Evolutionary conservation across 1,139 yeast species (phyloP), one percentile per base, ranked within the genome.

Genomic region (Arxiozyma heterogenica): DNA sequence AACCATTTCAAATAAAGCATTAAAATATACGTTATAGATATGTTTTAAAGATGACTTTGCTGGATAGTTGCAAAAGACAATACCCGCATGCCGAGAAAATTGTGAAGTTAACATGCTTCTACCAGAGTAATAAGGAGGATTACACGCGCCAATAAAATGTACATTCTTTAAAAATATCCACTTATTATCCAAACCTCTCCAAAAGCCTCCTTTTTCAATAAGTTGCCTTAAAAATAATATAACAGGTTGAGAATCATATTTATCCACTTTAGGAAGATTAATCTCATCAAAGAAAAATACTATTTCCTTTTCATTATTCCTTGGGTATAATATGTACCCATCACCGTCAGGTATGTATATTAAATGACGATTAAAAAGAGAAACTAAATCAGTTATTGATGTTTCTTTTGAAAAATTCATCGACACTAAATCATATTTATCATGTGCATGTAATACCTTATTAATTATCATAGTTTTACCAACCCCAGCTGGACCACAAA

Each of bases 401-500:
- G 96, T 85, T 38, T 87, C 93, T 58, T 87, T 88, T 1, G 96
- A 88, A 64, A 91, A 90, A 64, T 90, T 91, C 60, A 93, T 70
- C 1, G 89, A 80, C 2, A 84, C 75, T 6, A 88, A 73, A 44
- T 84, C 87, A 56, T 82, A 73, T 30, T 76, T 74, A 0, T 83
- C 78, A 0, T 84, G 75, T 53, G 75, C 76, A 51, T 87, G 73
- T 48, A 93, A 69, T 0, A 90, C 83, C 53, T 84, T 82, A 59
- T 87, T 77, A 34, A 93, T 71, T 0, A 93, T 83, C 98, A 91
- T 91, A 0, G 98, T 91, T 66, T 93, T 93, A 58, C 98, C 98
- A 0, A 96, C 86, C 3, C 98, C 98, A 0, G 98, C 98, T 0
- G 98, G 98, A 5, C 98, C 98, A 71, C 96, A 90, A 41, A 93